These are phyloP conservation scores for Harringtonia aguacate DNA, from an alignment of 2,329 filamentous ascomycete genomes.

Conservation along the genomic window DNA sequence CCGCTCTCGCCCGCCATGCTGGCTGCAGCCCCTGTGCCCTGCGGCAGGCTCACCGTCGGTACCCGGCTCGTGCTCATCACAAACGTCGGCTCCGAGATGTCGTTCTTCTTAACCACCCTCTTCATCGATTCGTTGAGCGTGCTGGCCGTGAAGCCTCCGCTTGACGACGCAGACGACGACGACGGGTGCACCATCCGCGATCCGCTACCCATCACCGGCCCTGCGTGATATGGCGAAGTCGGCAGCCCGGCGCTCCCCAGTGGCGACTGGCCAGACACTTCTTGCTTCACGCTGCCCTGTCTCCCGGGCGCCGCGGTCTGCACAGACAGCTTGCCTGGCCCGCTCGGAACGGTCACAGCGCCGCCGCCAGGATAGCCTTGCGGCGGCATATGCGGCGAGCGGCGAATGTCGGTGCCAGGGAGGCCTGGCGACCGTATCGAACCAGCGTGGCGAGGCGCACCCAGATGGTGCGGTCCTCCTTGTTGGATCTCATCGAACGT, in stretches of 20 bases:
- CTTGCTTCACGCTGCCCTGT: too few species aligned
- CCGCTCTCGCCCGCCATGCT: conserved; percentile 15
- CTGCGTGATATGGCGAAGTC: conserved; percentile 22
- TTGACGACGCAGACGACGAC: conserved; percentile 14
- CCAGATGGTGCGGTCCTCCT: conserved; percentile 19
- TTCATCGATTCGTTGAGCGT: conserved; percentile 27
- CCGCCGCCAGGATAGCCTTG: conserved; percentile 23
- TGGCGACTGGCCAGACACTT: too few species aligned
- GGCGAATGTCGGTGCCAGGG: conserved; percentile 35
- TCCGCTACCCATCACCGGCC: background rate
- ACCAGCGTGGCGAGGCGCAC: conserved; percentile 1
- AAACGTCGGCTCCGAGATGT: conserved; percentile 41
- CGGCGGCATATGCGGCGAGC: conserved; percentile 36
- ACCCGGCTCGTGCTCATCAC: conserved; percentile 34
- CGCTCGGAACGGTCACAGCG: background rate
- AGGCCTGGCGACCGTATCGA: conserved; percentile 33
- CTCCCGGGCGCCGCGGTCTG: too few species aligned
- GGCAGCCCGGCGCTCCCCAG: conserved; percentile 18
- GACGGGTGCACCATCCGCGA: conserved; percentile 1
- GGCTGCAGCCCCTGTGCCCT: conserved; percentile 12
- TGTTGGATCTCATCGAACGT: too few species aligned
- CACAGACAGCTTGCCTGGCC: too few species aligned
- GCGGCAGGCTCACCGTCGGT: conserved; percentile 28
- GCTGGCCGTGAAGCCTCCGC: conserved; percentile 16
- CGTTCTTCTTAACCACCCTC: conserved; percentile 31